Evolutionary conservation across 1,139 yeast genomes (phyloP).

Genomic region (Yamadazyma trypodendri): DNA sequence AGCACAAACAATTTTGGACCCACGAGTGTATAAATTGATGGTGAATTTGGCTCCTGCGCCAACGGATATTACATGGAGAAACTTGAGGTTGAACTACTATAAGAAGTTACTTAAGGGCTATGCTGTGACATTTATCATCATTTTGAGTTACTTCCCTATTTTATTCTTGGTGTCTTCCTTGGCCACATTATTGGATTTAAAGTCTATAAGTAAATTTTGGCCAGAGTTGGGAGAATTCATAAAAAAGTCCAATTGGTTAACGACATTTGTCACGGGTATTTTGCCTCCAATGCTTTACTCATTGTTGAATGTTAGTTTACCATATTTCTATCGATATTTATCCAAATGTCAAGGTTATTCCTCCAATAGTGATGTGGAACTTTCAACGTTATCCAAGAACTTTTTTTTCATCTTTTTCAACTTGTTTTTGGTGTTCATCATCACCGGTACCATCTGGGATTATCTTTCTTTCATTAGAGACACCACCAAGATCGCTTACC

Average conservation of each 20-base stretch:
- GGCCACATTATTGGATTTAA: constrained; percentile 69
- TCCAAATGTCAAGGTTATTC: constrained; percentile 70
- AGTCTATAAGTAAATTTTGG: constrained; percentile 71
- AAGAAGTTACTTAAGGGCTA: constrained; percentile 58
- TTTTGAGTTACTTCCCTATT: constrained; percentile 60
- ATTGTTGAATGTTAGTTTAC: constrained; percentile 62
- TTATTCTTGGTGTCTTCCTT: constrained; percentile 72
- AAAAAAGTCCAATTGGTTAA: constrained; percentile 63
- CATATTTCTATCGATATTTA: constrained; percentile 66
- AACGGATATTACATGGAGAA: constrained; percentile 75
- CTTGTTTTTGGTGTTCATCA: constrained; percentile 72
- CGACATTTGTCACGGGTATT: constrained; percentile 69
- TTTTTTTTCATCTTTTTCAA: constrained; percentile 78
- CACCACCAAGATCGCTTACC: constrained; percentile 72
- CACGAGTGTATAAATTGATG: constrained; percentile 68
- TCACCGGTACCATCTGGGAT: constrained; percentile 78
- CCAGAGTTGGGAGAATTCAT: constrained; percentile 65
- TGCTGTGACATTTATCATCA: constrained; percentile 59
- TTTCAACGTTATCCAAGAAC: constrained; percentile 72
- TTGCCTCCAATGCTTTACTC: constrained; percentile 77
- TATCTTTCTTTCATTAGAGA: constrained; percentile 77
- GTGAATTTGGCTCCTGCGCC: constrained; percentile 80
- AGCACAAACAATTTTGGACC: constrained; percentile 79
- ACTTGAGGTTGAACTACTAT: constrained; percentile 58
- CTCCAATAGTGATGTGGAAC: constrained; percentile 73